Evolutionary conservation across 2,329 filamentous ascomycete species (phyloP), one percentile per base, ranked within the genome.

Genomic region (Epichloe brachyelytri): DNA sequence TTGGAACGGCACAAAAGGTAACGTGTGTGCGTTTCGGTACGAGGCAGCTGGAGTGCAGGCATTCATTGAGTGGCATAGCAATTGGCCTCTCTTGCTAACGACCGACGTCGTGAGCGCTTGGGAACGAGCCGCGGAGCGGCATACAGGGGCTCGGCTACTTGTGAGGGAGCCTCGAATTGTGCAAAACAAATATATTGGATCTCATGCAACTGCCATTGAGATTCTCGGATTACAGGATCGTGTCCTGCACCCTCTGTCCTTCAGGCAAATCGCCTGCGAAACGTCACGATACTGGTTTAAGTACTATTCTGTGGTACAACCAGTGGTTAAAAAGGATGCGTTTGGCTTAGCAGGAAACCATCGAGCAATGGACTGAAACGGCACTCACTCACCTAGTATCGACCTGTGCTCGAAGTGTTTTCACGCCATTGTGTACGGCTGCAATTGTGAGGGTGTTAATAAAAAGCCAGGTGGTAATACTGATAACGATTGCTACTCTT

Each of bases 241-340:
- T 48, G 46, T 48, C 14, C 36, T 48, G 5, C 46, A 48, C 22
- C 46, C 46, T 15, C 36, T 48, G 5, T 48, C 46, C 19, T 48
- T 33, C 34, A 48, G 36, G 22, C 46, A 48, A 48, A 48, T 48
- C 19, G 19, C 33, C 8, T 48, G 46, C 46, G 46, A 48, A 34
- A 48, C 36, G n/a, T 48, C 36, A 26, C 46, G 46, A 48, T 48
- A 48, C 46, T 48, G 46, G 36, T 48, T 48, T 11, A 48, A 39
- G 17, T 39, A 48, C 14, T 48, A 48, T 39, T 37, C 44, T 30
- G 26, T 30, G 26, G 26, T 30, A 10, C 8, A 4, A 1, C 8
- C 8, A 30, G 26, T 10, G 26, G 26, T 30, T 1, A 30, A 30
- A 30, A 10, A 30, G 26, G 26, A 30, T 30, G 8, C 26, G 8